These are phyloP conservation scores for Xylaria castorea DNA, from an alignment of 495 filamentous ascomycete species.

Conservation along the genomic window DNA sequence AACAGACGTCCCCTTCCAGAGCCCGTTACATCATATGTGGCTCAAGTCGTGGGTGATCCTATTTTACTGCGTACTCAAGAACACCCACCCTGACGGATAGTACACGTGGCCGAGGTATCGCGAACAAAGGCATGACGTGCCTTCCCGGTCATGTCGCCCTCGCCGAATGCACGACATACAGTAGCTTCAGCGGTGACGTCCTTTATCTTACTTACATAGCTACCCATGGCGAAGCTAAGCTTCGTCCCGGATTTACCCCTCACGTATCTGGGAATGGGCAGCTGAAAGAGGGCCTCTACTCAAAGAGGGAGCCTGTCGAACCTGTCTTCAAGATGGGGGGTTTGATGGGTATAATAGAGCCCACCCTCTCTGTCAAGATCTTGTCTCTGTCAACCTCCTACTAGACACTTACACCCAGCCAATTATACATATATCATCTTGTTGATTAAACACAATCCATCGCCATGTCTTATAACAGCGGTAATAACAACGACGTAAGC, in stretches of 20 bases:
- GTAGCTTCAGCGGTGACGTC: slow-evolving; percentile 31
- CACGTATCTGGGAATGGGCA: slow-evolving; percentile 17
- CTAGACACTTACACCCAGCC: neutral
- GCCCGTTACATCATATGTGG: neutral
- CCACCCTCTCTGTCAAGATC: neutral
- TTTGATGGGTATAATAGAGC: slow-evolving; percentile 9
- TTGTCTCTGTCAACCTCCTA: neutral
- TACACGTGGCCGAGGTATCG: slow-evolving; percentile 7
- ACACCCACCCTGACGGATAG: neutral
- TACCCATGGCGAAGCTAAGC: slow-evolving; percentile 15
- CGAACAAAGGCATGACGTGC: slow-evolving; percentile 18
- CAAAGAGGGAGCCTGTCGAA: slow-evolving; percentile 16
- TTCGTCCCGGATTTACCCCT: slow-evolving; percentile 32
- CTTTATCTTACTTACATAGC: slow-evolving; percentile 18
- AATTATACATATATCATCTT: neutral
- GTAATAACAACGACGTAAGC: slow-evolving; percentile 33
- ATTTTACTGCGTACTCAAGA: neutral
- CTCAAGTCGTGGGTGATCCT: neutral
- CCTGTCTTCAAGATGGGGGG: neutral
- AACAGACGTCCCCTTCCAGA: neutral
- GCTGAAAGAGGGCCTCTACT: slow-evolving; percentile 15
- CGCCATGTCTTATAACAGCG: slow-evolving; percentile 42
- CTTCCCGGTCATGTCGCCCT: slow-evolving; percentile 9
- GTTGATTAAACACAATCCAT: slow-evolving; percentile 7
- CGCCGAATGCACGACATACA: slow-evolving; percentile 12